phyloP scores from a whole-genome alignment of 495 filamentous ascomycete species.

The Aspergillus sparsus region DNA sequence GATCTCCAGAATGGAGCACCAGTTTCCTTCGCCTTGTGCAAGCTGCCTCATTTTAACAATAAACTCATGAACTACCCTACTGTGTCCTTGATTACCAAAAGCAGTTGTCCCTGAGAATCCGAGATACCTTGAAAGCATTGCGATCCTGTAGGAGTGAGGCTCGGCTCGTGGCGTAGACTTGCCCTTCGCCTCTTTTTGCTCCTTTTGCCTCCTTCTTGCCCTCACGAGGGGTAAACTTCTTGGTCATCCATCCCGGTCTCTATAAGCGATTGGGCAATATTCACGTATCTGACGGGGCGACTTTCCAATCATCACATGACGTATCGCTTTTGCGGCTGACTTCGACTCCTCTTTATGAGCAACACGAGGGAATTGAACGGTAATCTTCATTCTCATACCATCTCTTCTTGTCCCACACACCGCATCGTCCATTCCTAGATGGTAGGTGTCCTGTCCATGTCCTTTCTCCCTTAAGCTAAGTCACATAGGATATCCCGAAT shows the following conservation, averaged over 20 bases:
- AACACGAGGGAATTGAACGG: background rate
- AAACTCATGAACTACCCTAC: no score
- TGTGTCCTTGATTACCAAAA: no score
- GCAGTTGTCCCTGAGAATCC: no score
- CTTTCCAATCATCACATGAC: slow-evolving; percentile 17
- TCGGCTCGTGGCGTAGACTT: background rate
- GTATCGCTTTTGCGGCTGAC: slow-evolving; percentile 12
- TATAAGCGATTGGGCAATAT: slow-evolving; percentile 20
- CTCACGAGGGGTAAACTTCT: background rate
- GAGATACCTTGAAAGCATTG: no score
- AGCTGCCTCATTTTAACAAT: no score
- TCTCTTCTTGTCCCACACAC: background rate
- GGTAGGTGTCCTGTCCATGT: slow-evolving; percentile 6
- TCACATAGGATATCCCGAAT: slow-evolving; percentile 28
- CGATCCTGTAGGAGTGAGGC: background rate
- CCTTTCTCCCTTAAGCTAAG: background rate
- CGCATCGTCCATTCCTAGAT: slow-evolving; percentile 2
- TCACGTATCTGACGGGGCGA: background rate
- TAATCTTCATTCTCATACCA: background rate
- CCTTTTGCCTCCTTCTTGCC: slow-evolving; percentile 5
- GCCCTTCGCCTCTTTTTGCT: slow-evolving; percentile 16
- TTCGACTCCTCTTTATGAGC: slow-evolving; percentile 11
- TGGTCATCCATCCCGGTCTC: background rate
- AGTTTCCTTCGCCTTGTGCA: no score
- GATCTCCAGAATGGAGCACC: no score